These are phyloP conservation scores for Durotheca rogersii DNA, from an alignment of 495 filamentous ascomycete species.

Conservation along the genomic window DNA sequence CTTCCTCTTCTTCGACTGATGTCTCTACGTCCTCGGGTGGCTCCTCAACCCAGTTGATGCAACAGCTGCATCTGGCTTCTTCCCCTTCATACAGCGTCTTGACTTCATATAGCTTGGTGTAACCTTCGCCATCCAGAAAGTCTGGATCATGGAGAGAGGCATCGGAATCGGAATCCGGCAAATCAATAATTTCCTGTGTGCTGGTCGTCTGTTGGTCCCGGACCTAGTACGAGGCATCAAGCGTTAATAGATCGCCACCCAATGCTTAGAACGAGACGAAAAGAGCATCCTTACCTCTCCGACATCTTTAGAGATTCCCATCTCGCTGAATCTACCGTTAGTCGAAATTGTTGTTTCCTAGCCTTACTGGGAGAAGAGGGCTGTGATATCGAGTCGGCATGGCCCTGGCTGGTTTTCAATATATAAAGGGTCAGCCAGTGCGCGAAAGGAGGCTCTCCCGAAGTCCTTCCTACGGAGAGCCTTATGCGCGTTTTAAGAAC, in stretches of 20 bases:
- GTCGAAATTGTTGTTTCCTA: no score
- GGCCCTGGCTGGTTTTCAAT: no score
- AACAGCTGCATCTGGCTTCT: constrained; percentile 32
- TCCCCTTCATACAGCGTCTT: constrained; percentile 35
- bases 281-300: constrained; percentile 3
- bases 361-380: no score
- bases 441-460: background rate
- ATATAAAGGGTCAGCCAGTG: no score
- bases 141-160: constrained; percentile 10
- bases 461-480: constrained; percentile 1
- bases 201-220: background rate
- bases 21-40: constrained; percentile 21
- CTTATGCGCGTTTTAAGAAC: constrained; percentile 5
- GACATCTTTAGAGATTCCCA: background rate
- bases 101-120: constrained; percentile 17
- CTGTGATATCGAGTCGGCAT: no score
- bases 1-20: constrained; percentile 12
- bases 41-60: constrained; percentile 37
- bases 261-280: background rate
- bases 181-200: constrained; percentile 4
- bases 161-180: constrained; percentile 9
- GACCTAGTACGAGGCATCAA: background rate
- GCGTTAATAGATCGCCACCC: background rate
- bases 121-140: background rate
- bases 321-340: background rate